Evolutionary conservation across 768 basidiomycete genomes (phyloP).

Genomic region (Kwoniella dendrophila): DNA sequence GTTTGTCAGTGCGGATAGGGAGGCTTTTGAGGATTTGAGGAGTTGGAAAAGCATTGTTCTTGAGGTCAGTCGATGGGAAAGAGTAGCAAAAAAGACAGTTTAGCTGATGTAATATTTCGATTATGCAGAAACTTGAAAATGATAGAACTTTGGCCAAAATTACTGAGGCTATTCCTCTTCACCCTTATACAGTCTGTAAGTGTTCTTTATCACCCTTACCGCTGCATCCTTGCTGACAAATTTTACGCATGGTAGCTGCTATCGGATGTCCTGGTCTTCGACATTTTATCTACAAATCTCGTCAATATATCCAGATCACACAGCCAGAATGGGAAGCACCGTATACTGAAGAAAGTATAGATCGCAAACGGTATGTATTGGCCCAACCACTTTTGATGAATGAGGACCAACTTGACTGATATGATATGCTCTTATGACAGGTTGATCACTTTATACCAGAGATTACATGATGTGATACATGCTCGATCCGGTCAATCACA

Average conservation of each 20-base stretch:
- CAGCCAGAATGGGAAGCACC: conserved; percentile 82
- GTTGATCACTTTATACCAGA: conserved; percentile 82
- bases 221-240: neutral
- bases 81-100: neutral
- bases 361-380: conserved; percentile 18
- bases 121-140: conserved; percentile 69
- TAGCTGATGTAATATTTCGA: conserved; percentile 11
- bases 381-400: neutral
- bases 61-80: conserved; percentile 58
- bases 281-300: conserved; percentile 94
- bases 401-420: neutral
- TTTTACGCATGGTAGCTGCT: conserved; percentile 61
- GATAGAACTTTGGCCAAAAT: conserved; percentile 62
- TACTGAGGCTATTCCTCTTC: conserved; percentile 60
- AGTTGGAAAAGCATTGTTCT: conserved; percentile 72
- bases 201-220: neutral
- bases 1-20: conserved; percentile 76
- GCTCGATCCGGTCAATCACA: conserved; percentile 77
- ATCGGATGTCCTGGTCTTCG: conserved; percentile 85
- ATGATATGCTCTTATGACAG: conserved; percentile 57
- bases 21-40: conserved; percentile 76
- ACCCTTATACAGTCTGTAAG: conserved; percentile 53
- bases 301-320: conserved; percentile 85
- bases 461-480: conserved; percentile 83
- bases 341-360: conserved; percentile 64